Base-by-base conservation (phyloP, 768 basidiomycete genomes). In the Tricholomella constricta region DNA sequence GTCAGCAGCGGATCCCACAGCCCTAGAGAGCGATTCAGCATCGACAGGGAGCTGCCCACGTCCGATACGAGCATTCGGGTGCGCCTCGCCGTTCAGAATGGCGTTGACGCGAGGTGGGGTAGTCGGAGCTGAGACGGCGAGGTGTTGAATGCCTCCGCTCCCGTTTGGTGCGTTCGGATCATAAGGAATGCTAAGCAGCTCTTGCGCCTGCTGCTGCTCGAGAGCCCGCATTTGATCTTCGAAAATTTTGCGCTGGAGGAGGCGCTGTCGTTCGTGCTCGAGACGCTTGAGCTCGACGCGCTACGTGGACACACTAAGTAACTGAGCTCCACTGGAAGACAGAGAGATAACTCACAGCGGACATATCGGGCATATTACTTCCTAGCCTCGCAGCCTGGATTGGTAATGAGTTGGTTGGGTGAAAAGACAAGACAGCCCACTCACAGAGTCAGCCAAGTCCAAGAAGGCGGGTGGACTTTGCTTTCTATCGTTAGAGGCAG, bases 191-290 rank as follows among this genome's bases (percentile, higher is more conserved):
- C 70, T 81, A 63, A 94, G 83, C 34, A 94, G 79, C 67, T 94
- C 91, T 59, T 89, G 87, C 11, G 85, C 86, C 72, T 98, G 95
- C 69, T 93, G 87, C 58, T 89, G 87, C 73, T 98, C 94, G 58
- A 98, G 81, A 48, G 80, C 85, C 50, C 89, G 88, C 95, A 97
- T 97, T 73, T 97, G 94, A 63, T 96, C 92, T 72, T 98, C 95
- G 70, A 98, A 98, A 63, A 91, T 72, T 71, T 86, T 89, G 66
- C 94, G 87, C 68, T 96, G 94, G 37, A 91, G 68, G 34, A 75
- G 75, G 56, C 94, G 91, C 72, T 94, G 91, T 46, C 91, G 86
- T 71, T 97, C 94, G 66, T 98, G 93, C 70, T 94, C 87, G 58
- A 90, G 73, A 61, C 94, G 89, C 69, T 94, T 97, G 65, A 93